phyloP scores from a whole-genome alignment of 495 filamentous ascomycete species.

The Neurospora sp. region DNA sequence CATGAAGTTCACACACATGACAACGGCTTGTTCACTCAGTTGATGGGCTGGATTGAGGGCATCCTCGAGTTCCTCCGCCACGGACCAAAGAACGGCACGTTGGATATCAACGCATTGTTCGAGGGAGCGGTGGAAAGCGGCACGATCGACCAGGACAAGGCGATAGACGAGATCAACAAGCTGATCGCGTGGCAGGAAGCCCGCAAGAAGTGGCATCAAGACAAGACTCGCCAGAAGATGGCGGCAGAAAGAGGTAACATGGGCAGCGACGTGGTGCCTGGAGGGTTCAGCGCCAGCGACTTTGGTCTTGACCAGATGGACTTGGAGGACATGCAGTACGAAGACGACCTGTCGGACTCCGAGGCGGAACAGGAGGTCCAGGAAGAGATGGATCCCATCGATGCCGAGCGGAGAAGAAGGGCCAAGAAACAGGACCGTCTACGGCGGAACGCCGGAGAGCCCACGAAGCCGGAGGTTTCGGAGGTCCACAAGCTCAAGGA shows the following conservation, averaged over 20 bases:
- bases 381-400: constrained; percentile 75
- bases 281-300: constrained; percentile 58
- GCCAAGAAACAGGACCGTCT: constrained; percentile 67
- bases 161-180: constrained; percentile 70
- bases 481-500: constrained; percentile 72
- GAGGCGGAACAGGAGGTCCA: constrained; percentile 64
- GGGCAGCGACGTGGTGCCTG: constrained; percentile 35
- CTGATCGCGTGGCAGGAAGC: constrained; percentile 91
- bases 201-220: constrained; percentile 91
- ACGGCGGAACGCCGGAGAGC: constrained; percentile 78
- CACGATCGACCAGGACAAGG: constrained; percentile 57
- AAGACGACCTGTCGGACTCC: constrained; percentile 62
- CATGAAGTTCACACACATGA: constrained; percentile 98
- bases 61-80: constrained; percentile 88
- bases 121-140: constrained; percentile 60
- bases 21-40: constrained; percentile 86
- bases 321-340: constrained; percentile 69
- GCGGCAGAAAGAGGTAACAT: constrained; percentile 58
- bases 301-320: constrained; percentile 88
- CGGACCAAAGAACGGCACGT: constrained; percentile 64
- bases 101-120: constrained; percentile 92
- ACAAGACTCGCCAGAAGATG: constrained; percentile 98
- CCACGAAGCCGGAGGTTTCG: constrained; percentile 65
- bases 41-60: constrained; percentile 97
- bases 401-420: constrained; percentile 68